phyloP scores from a whole-genome alignment of 495 filamentous ascomycete species.

The Xylaria scruposa region DNA sequence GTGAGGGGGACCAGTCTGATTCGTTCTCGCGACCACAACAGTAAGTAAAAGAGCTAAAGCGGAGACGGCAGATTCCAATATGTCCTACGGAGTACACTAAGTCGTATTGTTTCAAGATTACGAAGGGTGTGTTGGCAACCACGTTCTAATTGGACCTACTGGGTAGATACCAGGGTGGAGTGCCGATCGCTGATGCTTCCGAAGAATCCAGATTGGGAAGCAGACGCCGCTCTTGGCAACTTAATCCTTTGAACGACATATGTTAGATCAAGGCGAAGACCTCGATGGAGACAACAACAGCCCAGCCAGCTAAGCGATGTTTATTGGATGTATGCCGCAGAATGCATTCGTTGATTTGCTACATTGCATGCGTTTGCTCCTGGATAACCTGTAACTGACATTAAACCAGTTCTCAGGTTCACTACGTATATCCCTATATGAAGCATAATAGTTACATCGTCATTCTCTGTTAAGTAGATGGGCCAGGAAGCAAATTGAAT shows the following conservation, averaged over 20 bases:
- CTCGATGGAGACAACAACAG: neutral
- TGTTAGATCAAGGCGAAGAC: neutral
- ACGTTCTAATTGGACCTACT: slow-evolving; percentile 13
- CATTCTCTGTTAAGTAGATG: neutral
- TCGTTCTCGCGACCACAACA: neutral
- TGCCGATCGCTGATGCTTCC: neutral
- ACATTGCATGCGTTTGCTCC: neutral
- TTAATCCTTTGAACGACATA: neutral
- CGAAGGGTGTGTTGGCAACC: slow-evolving; percentile 12
- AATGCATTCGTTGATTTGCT: neutral
- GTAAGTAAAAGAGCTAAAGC: slow-evolving; percentile 14
- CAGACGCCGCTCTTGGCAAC: neutral
- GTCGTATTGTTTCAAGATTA: slow-evolving; percentile 13
- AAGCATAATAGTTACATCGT: neutral
- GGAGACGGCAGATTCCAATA: slow-evolving; percentile 13
- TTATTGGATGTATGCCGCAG: neutral
- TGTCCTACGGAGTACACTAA: neutral
- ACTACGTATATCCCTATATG: neutral
- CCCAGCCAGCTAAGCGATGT: neutral
- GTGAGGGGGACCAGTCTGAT: neutral
- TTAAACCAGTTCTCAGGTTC: neutral
- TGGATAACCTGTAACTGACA: neutral
- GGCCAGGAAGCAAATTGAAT: too few relatives aligned
- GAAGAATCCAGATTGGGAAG: slow-evolving; percentile 12
- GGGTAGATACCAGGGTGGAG: slow-evolving; percentile 3